A percentile compares a stretch with the other conserved stretches of the same genome.
phyloP scores from a whole-genome alignment of 2,329 filamentous ascomycete genomes.

The Aureobasidium vineae region DNA sequence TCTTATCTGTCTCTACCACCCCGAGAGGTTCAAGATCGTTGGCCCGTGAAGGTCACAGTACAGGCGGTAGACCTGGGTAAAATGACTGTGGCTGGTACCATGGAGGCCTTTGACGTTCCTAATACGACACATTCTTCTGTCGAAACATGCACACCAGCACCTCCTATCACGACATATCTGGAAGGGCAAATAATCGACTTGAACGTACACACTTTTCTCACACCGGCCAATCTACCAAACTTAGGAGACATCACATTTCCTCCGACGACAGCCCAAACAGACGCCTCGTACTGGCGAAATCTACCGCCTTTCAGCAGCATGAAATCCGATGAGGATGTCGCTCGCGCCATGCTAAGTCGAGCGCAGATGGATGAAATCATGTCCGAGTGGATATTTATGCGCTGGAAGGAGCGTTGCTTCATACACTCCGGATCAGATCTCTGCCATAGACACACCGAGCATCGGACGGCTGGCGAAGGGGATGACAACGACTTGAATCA shows the following conservation, averaged over 20 bases:
- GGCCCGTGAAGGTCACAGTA: conserved; percentile 66
- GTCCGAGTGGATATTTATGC: conserved; percentile 55
- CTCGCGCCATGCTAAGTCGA: conserved; percentile 46
- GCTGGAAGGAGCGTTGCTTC: conserved; percentile 56
- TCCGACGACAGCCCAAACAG: conserved; percentile 41
- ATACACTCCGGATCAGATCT: conserved; percentile 39
- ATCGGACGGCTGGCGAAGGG: conserved; percentile 29
- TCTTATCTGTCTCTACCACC: neutral
- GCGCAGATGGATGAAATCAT: conserved; percentile 42
- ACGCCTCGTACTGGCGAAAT: conserved; percentile 52
- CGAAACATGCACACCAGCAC: conserved; percentile 37
- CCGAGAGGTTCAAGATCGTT: conserved; percentile 52
- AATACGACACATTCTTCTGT: conserved; percentile 38
- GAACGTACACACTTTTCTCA: conserved; percentile 52
- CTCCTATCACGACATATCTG: conserved; percentile 62
- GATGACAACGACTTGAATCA: conserved; percentile 39
- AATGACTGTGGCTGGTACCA: conserved; percentile 65
- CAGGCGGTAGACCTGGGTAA: conserved; percentile 59
- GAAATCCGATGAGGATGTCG: conserved; percentile 42
- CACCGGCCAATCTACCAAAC: conserved; percentile 35
- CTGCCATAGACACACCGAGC: conserved; percentile 26
- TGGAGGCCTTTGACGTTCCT: conserved; percentile 69
- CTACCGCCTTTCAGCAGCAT: conserved; percentile 40
- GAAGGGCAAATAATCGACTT: conserved; percentile 69
- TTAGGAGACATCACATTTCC: conserved; percentile 24